Evolutionary conservation across 306 rosid species (phyloP), one percentile per base, ranked within the genome.

Genomic region (Vigna nakashimae): DNA sequence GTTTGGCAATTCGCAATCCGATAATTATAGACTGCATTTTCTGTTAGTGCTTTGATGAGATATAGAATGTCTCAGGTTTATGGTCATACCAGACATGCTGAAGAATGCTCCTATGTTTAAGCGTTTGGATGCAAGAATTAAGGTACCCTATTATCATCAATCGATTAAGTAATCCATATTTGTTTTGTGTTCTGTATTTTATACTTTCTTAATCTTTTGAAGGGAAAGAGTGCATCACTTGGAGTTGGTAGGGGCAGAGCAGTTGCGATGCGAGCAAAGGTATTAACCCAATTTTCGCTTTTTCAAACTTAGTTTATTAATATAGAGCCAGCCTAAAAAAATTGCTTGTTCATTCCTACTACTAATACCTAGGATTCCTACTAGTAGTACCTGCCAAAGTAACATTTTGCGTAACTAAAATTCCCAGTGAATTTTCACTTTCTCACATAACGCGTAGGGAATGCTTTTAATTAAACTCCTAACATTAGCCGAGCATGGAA

Each of bases 181-280:
- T 53, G 24, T 45, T 36, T 8, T 34, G 7, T 49, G 32, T 73
- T 64, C 62, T 55, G 49, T 84, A 59, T 60, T 48, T 42, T 63
- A 56, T 79, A 62, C 60, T 69, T 72, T 74, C 34, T 78, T 63
- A 64, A 75, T 75, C 66, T 83, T 72, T 51, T 87, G 87, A 48
- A 94, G 98, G 98, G 98, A 65, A 94, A 94, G 87, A 97, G 98
- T 65, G 93, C 97, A 15, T 89, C 98, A 45, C 93, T 94, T 62
- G 98, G 97, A 78, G 98, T 94, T 83, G 95, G 97, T 68, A 85
- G 98, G 75, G 98, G 98, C 84, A 87, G 97, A 87, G 97, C 98
- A 71, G 97, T 90, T 74, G 97, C 98, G 18, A 94, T 94, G 97
- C 91, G 98, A 50, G 95, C 97, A 14, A 94, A 92, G 86, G 98